Evolutionary conservation across 257 asterid species (phyloP).

Genomic region (Avicennia marina): DNA sequence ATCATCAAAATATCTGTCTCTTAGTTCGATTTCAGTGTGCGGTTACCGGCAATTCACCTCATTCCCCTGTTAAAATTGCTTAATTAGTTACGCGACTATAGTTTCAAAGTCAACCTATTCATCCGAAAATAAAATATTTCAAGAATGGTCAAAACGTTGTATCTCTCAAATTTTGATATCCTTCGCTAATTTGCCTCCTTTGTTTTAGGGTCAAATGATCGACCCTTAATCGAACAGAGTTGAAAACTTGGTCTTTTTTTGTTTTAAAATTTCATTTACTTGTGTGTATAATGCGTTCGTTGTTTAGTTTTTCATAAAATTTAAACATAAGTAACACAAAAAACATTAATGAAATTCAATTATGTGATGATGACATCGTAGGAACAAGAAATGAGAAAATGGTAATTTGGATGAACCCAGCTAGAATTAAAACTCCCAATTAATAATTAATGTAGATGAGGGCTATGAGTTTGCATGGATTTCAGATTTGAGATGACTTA

Average conservation of each 20-base stretch:
- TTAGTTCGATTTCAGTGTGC: slow-evolving; percentile 15
- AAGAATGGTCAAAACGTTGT: slow-evolving; percentile 19
- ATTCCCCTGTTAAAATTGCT: slow-evolving; percentile 15
- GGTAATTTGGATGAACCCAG: too few species aligned
- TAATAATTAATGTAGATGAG: not conserved
- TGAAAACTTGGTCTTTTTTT: too few species aligned
- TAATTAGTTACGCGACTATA: slow-evolving; percentile 17
- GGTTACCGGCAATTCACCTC: slow-evolving; percentile 19
- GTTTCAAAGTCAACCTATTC: slow-evolving; percentile 37
- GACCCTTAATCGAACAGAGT: not conserved
- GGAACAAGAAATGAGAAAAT: too few species aligned
- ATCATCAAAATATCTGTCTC: not conserved
- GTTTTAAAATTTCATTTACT: too few species aligned
- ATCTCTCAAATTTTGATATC: slow-evolving; percentile 1
- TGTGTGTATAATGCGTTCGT: too few species aligned
- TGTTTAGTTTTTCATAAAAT: too few species aligned
- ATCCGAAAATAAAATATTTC: not conserved
- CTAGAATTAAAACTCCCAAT: too few species aligned
- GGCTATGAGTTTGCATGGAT: not conserved
- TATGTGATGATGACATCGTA: too few species aligned
- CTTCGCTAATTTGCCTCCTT: slow-evolving; percentile 1
- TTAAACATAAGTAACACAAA: too few species aligned
- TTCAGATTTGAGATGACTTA: not conserved
- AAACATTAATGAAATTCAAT: too few species aligned
- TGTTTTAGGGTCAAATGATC: not conserved